Conservation (phyloP, 345 rosid species). For the Arabidopsis arenosa region DNA sequence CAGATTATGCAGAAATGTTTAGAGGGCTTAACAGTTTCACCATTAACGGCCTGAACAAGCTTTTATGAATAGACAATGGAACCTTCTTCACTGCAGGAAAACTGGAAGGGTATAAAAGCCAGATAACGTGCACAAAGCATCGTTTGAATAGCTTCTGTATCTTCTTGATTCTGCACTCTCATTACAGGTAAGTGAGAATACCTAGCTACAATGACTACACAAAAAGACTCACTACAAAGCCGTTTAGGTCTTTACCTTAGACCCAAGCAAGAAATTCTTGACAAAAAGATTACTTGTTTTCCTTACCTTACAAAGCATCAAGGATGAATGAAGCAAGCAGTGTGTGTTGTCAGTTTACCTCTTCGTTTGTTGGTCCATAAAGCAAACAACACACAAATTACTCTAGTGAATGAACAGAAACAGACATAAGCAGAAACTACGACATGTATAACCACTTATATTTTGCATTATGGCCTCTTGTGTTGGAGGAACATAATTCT, state of each 20-base stretch:
- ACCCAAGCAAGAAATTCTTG: neutral
- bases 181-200: conserved; percentile 19
- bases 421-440: conserved; percentile 8
- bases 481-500: conserved; percentile 10
- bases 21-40: conserved; percentile 1
- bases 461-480: conserved; percentile 6
- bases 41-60: neutral
- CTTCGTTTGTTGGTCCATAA: neutral
- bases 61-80: conserved; percentile 6
- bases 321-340: conserved; percentile 23
- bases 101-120: neutral
- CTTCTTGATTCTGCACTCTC: conserved; percentile 14
- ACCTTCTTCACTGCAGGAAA: conserved; percentile 6
- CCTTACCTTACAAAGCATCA: neutral
- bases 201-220: neutral
- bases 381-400: neutral
- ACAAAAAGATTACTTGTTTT: neutral
- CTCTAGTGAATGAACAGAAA: conserved; percentile 12
- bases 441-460: neutral
- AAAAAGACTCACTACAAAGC: neutral
- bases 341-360: conserved; percentile 5
- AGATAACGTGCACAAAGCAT: neutral
- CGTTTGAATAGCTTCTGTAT: conserved; percentile 4
- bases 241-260: conserved; percentile 9
- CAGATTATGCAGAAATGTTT: neutral